A percentile compares a stretch with the other conserved stretches of the same genome.
phyloP scores from a whole-genome alignment of 768 basidiomycete species.

The Kwoniella sp. region DNA sequence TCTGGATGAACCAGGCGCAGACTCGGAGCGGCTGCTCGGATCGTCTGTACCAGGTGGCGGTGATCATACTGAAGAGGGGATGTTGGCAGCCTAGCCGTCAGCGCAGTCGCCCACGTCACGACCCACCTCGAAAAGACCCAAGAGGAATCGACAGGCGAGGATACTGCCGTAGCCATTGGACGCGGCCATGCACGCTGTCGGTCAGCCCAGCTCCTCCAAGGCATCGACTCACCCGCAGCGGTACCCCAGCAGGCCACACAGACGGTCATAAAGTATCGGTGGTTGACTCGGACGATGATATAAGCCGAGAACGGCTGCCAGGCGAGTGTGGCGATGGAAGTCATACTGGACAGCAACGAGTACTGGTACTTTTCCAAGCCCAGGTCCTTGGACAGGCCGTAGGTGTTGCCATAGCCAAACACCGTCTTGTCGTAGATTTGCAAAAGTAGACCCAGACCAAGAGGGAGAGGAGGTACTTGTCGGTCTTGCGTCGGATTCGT shows the following conservation, averaged over 20 bases:
- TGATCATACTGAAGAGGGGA: slow-evolving; percentile 27
- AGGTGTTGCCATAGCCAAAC: slow-evolving; percentile 24
- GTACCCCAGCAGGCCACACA: slow-evolving; percentile 15
- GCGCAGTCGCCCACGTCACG: no score
- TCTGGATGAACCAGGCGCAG: slow-evolving; percentile 30
- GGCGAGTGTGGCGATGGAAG: slow-evolving; percentile 16
- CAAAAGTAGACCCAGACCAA: slow-evolving; percentile 48
- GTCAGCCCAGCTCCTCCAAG: neutral
- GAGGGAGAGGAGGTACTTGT: slow-evolving; percentile 32
- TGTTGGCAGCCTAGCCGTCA: slow-evolving; percentile 29
- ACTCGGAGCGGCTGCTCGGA: slow-evolving; percentile 24
- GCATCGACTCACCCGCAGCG: neutral
- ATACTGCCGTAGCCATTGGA: slow-evolving; percentile 13
- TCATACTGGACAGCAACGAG: slow-evolving; percentile 18
- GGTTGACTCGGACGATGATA: slow-evolving; percentile 41
- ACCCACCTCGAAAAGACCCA: slow-evolving; percentile 48
- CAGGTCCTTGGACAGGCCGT: slow-evolving; percentile 12
- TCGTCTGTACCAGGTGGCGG: slow-evolving; percentile 25
- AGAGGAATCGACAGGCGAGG: slow-evolving; percentile 34
- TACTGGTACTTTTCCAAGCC: slow-evolving; percentile 5
- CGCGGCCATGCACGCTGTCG: slow-evolving; percentile 11
- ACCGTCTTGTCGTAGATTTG: slow-evolving; percentile 45
- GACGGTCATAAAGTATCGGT: slow-evolving; percentile 30
- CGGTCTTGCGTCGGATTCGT: slow-evolving; percentile 36
- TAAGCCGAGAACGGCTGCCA: slow-evolving; percentile 40